These are phyloP conservation scores for Rhizopus stolonifer DNA, from an alignment of 371 early-diverging fungal species.

Conservation along the genomic window DNA sequence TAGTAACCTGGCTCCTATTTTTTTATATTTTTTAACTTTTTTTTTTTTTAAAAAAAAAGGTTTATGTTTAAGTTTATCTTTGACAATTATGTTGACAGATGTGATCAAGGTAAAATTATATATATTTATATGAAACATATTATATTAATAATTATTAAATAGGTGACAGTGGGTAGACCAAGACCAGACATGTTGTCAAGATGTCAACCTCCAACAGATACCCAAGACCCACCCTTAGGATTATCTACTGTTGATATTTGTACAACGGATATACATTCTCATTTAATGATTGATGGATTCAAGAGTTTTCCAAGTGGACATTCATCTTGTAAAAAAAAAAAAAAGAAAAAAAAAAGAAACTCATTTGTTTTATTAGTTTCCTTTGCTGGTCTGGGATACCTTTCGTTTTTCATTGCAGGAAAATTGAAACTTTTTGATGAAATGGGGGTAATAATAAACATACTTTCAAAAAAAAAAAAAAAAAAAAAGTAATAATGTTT, in stretches of 20 bases:
- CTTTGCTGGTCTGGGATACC: slow-evolving; percentile 73
- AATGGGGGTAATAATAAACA: slow-evolving; percentile 45
- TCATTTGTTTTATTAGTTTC: slow-evolving; percentile 47
- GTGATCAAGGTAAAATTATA: slow-evolving; percentile 36
- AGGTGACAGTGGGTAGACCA: slow-evolving; percentile 66
- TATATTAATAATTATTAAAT: slow-evolving; percentile 32
- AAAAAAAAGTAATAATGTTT: too few relatives aligned
- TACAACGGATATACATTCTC: slow-evolving; percentile 34
- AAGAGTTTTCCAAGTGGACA: slow-evolving; percentile 95
- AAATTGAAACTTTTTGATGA: slow-evolving; percentile 71
- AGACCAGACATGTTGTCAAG: slow-evolving; percentile 92
- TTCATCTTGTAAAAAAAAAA: slow-evolving; percentile 59
- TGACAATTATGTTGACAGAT: slow-evolving; percentile 74
- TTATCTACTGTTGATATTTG: slow-evolving; percentile 56
- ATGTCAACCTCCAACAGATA: slow-evolving; percentile 66
- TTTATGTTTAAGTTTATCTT: slow-evolving; percentile 57
- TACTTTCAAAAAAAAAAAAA: background rate
- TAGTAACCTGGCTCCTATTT: background rate
- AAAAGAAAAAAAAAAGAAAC: background rate
- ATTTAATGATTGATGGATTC: slow-evolving; percentile 78
- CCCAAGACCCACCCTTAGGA: slow-evolving; percentile 57
- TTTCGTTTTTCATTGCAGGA: slow-evolving; percentile 72
- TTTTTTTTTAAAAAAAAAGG: slow-evolving; percentile 29
- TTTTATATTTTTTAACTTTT: too few relatives aligned
- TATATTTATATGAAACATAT: background rate